Conservation (phyloP, 2,329 filamentous ascomycete species). For the Trichophyton equinum region DNA sequence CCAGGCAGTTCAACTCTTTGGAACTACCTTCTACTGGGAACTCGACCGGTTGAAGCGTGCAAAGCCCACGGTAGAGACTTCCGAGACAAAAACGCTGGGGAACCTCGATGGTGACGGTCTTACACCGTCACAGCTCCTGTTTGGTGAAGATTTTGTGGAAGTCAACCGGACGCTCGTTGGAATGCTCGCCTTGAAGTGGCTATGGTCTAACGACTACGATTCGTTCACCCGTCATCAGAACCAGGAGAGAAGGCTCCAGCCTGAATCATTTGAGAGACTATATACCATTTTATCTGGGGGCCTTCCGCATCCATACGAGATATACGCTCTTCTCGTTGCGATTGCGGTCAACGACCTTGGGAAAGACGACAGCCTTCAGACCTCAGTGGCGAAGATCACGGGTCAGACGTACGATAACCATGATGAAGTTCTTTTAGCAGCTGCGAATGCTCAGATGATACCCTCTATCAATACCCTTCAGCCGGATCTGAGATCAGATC, state of each 20-base stretch:
- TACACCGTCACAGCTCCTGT: constrained; percentile 22
- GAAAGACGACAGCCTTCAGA: neutral
- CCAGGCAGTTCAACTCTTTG: neutral
- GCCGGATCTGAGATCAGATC: constrained; percentile 9
- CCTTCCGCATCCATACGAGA: neutral
- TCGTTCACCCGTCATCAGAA: constrained; percentile 17
- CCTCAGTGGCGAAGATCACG: neutral
- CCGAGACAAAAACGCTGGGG: neutral
- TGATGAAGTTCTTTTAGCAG: constrained; percentile 1
- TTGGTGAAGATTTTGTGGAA: constrained; percentile 23
- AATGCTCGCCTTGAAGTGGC: constrained; percentile 27
- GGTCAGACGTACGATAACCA: neutral
- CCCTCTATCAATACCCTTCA: neutral
- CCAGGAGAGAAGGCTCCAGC: neutral
- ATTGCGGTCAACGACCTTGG: constrained; percentile 1
- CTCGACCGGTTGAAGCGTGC: neutral
- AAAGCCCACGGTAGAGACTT: neutral
- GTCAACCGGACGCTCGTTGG: constrained; percentile 31
- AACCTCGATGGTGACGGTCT: neutral
- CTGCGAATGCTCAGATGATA: constrained; percentile 2
- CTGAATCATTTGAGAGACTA: neutral
- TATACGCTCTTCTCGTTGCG: constrained; percentile 1
- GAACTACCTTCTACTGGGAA: neutral
- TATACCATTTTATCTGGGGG: neutral
- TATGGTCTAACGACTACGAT: constrained; percentile 25